phyloP scores from a whole-genome alignment of 345 rosid genomes.

The Gossypium thurberi region DNA sequence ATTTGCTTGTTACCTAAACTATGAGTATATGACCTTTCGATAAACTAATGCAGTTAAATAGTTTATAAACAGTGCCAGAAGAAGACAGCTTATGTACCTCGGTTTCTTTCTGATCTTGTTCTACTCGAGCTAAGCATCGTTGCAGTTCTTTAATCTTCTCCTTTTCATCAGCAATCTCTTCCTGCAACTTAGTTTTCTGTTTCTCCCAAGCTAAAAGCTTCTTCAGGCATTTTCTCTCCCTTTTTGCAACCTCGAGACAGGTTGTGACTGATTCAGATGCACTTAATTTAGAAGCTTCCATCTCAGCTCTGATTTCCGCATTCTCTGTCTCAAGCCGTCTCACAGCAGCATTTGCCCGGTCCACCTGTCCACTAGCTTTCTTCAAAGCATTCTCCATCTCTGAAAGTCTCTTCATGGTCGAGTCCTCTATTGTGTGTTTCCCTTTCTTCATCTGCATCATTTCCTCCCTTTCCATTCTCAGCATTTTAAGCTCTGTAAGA shows the following conservation, averaged over 20 bases:
- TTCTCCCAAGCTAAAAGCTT: constrained; percentile 80
- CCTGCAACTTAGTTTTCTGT: constrained; percentile 73
- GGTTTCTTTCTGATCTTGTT: constrained; percentile 53
- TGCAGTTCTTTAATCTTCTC: constrained; percentile 64
- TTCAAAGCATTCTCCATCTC: constrained; percentile 86
- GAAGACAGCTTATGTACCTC: constrained; percentile 45
- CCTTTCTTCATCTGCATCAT: constrained; percentile 71
- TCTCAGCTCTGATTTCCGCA: constrained; percentile 92
- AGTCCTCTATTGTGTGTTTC: constrained; percentile 70
- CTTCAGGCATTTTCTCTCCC: constrained; percentile 76
- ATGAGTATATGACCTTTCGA: neutral
- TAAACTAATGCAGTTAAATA: neutral
- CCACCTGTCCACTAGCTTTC: constrained; percentile 76
- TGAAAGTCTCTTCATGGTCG: constrained; percentile 66
- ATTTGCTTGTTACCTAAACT: neutral
- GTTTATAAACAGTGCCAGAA: neutral
- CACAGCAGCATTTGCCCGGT: constrained; percentile 65
- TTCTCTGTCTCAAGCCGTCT: constrained; percentile 80
- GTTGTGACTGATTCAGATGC: constrained; percentile 77
- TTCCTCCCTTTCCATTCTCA: constrained; percentile 85
- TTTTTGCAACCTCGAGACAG: constrained; percentile 68
- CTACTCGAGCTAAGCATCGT: constrained; percentile 38
- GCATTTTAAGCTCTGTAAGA: constrained; percentile 63
- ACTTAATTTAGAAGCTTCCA: constrained; percentile 84
- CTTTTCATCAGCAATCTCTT: constrained; percentile 63